These are phyloP conservation scores for Puccinia triticina DNA, from an alignment of 1,284 basidiomycete genomes.

Conservation along the genomic window DNA sequence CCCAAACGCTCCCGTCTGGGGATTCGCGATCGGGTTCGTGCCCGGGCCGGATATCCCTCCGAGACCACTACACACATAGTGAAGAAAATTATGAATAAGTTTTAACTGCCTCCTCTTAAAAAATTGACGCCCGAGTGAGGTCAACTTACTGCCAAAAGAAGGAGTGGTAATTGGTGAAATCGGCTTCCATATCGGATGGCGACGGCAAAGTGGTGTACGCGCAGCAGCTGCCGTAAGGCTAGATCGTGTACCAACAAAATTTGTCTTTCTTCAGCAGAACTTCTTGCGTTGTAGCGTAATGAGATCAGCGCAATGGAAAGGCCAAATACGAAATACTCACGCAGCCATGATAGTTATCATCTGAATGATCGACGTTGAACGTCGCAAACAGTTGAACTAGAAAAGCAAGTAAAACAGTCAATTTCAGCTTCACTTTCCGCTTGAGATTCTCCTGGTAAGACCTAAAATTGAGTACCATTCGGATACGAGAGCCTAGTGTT, in stretches of 20 bases:
- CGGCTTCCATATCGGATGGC: conserved; percentile 28
- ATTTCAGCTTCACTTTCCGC: background rate
- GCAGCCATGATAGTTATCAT: conserved; percentile 44
- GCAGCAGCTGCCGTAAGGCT: conserved; percentile 47
- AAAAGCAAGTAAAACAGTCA: background rate
- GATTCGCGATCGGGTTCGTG: conserved; percentile 32
- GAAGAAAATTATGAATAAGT: background rate
- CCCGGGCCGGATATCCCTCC: conserved; percentile 28
- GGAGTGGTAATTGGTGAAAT: conserved; percentile 40
- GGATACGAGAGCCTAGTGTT: conserved; percentile 43
- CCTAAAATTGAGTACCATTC: conserved; percentile 16
- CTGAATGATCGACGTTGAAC: conserved; percentile 35
- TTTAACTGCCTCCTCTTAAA: no score
- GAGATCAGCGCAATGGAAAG: background rate
- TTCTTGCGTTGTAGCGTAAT: background rate
- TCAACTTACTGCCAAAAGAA: conserved; percentile 48
- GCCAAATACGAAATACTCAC: conserved; percentile 9
- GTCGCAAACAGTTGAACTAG: conserved; percentile 37
- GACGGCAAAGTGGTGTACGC: conserved; percentile 32
- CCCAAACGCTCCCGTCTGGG: conserved; percentile 26
- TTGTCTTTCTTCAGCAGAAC: no score
- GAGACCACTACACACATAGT: background rate
- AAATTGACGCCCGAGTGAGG: no score
- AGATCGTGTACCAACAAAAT: background rate
- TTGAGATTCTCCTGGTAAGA: background rate